These are phyloP conservation scores for Annulohypoxylon nitens DNA, from an alignment of 495 filamentous ascomycete genomes.

Conservation along the genomic window DNA sequence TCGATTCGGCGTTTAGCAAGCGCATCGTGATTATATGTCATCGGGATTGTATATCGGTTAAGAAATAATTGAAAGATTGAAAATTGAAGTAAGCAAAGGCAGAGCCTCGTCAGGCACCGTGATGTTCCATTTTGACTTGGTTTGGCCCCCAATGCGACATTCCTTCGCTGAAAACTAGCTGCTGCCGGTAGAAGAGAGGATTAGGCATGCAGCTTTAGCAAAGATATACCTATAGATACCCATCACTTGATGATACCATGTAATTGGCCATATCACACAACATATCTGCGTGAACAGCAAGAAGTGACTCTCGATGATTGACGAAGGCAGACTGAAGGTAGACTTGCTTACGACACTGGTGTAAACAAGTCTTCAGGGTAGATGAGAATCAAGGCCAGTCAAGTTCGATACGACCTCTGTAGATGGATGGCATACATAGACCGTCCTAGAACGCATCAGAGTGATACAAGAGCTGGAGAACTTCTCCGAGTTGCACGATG, in stretches of 20 bases:
- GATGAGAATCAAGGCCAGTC: not conserved
- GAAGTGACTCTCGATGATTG: not conserved
- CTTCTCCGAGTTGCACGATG: not conserved
- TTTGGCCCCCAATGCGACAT: no score
- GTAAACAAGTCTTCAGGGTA: not conserved
- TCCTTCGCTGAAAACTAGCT: not conserved
- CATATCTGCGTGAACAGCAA: not conserved
- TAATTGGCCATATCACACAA: not conserved
- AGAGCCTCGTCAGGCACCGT: conserved; percentile 7
- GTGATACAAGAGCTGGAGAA: not conserved
- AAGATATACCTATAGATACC: not conserved
- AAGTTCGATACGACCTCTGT: not conserved
- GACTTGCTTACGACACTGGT: not conserved
- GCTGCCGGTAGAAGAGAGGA: not conserved
- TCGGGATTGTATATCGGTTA: conserved; percentile 10
- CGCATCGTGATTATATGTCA: conserved; percentile 48
- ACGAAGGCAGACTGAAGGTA: not conserved
- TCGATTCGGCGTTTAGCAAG: conserved; percentile 41
- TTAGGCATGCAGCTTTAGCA: not conserved
- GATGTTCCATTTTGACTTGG: no score
- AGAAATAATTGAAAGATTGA: not conserved
- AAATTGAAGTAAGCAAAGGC: not conserved
- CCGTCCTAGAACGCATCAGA: not conserved
- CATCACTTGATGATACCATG: not conserved
- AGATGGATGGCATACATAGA: not conserved